phyloP scores from a whole-genome alignment of 371 early-diverging fungal genomes.

The Saksenaea oblongispora region DNA sequence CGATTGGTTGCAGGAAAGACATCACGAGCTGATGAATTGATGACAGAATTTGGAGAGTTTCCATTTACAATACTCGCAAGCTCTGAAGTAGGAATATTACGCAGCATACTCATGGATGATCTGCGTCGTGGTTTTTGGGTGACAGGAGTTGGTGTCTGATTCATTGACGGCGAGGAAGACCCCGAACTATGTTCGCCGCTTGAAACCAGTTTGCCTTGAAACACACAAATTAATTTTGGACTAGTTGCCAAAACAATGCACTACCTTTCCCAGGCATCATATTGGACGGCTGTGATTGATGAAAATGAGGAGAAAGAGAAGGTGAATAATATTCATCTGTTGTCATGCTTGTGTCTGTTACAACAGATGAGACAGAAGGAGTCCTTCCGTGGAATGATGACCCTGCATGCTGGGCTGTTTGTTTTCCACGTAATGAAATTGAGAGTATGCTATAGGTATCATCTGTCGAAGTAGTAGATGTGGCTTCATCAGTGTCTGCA shows the following conservation, averaged over 20 bases:
- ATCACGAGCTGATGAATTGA: conserved; percentile 11
- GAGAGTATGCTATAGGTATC: background rate
- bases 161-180: conserved; percentile 1
- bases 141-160: background rate
- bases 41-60: conserved; percentile 22
- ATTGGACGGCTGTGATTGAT: background rate
- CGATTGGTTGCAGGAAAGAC: background rate
- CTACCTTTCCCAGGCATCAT: conserved; percentile 10
- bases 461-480: background rate
- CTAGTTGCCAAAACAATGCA: background rate
- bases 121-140: conserved; percentile 13
- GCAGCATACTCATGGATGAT: conserved; percentile 37
- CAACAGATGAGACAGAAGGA: conserved; percentile 26
- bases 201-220: background rate
- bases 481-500: background rate
- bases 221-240: background rate
- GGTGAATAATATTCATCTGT: conserved; percentile 29
- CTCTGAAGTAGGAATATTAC: conserved; percentile 27
- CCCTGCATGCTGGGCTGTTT: conserved; percentile 4
- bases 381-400: conserved; percentile 24
- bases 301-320: conserved; percentile 25
- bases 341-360: conserved; percentile 27
- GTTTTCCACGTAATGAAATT: background rate
- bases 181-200: conserved; percentile 1
- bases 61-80: conserved; percentile 35